phyloP scores from a whole-genome alignment of 208 protist genomes.

The Crithidia brevicula region DNA sequence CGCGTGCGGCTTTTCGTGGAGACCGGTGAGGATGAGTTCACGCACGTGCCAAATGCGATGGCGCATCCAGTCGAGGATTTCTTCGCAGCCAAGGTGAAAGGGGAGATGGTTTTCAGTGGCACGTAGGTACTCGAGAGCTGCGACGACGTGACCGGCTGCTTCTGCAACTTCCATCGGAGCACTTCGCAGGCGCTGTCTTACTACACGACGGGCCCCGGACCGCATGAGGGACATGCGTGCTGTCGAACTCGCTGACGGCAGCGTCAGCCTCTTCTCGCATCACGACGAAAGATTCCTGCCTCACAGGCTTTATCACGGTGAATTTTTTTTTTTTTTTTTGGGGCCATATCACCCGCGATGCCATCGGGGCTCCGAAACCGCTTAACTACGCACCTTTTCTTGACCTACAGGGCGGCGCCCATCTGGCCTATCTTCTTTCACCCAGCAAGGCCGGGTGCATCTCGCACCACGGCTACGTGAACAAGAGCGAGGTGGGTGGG shows the following conservation, averaged over 20 bases:
- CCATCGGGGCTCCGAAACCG: constrained; percentile 47
- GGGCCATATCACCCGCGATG: constrained; percentile 40
- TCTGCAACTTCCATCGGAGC: constrained; percentile 59
- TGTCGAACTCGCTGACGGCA: constrained; percentile 47
- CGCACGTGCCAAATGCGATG: constrained; percentile 41
- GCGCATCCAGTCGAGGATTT: constrained; percentile 53
- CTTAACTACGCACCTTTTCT: constrained; percentile 60
- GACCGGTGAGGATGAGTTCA: constrained; percentile 56
- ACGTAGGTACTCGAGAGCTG: constrained; percentile 50
- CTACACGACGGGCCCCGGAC: constrained; percentile 56
- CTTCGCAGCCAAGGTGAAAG: constrained; percentile 48
- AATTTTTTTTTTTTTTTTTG: no score
- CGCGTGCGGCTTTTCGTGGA: constrained; percentile 50
- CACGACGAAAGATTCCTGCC: constrained; percentile 41
- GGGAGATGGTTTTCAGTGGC: constrained; percentile 52
- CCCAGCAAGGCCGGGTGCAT: constrained; percentile 62
- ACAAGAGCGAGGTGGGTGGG: constrained; percentile 28
- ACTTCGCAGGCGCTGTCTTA: constrained; percentile 36
- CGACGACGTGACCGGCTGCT: constrained; percentile 45
- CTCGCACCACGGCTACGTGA: constrained; percentile 66
- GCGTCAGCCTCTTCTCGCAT: constrained; percentile 60
- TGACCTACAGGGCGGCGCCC: constrained; percentile 58
- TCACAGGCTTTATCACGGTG: constrained; percentile 58
- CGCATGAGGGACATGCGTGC: constrained; percentile 70
- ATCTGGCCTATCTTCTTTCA: constrained; percentile 59